Evolutionary conservation across 2,329 filamentous ascomycete species (phyloP), one percentile per base, ranked within the genome.

Genomic region (Raffaelea arxii): DNA sequence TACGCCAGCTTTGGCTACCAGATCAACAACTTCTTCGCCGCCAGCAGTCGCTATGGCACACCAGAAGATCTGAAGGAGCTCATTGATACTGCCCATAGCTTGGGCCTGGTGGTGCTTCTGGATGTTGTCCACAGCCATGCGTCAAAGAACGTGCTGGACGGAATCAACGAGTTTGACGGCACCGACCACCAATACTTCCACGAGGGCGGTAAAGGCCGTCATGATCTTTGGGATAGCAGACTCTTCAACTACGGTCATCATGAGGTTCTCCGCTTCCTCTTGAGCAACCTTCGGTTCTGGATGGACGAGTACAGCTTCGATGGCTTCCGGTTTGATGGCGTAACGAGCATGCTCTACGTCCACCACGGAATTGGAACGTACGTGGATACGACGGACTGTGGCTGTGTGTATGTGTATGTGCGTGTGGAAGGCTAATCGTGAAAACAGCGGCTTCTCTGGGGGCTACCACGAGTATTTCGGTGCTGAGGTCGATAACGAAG

Each of bases 1-100:
- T 98, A 98, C 63, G 92, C 92, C 58, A 97, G 91, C 60, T 98
- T 98, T 58, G 92, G 92, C 41, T 98, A 98, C 65, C 92, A 98
- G 66, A 80, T 98, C 68, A 98, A 97, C 71, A 96, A 86, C 66
- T 98, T 98, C 73, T 98, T 97, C 58, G 92, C 92, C 24, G 90
- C 91, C 12, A 96, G 90, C 65, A 97, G 91, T 64, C 82, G 92
- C 52, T 98, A 95, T 60, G 92, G 92, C 37, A 78, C 82, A 1
- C 92, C 92, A 0, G 92, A 98, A 59, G 92, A 97, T 32, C 72
- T 98, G 55, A 98, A 95, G 65, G 91, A 97, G 71, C 77, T 98
- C 42, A 86, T 98, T 53, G 92, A 98, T 60, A 94, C 87, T 2
- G 92, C 92, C 4, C 92, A 98, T 59, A 77, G 86, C 50, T 69